Base-by-base conservation (phyloP, 2,329 filamentous ascomycete species). In the Aspergillus terreus region DNA sequence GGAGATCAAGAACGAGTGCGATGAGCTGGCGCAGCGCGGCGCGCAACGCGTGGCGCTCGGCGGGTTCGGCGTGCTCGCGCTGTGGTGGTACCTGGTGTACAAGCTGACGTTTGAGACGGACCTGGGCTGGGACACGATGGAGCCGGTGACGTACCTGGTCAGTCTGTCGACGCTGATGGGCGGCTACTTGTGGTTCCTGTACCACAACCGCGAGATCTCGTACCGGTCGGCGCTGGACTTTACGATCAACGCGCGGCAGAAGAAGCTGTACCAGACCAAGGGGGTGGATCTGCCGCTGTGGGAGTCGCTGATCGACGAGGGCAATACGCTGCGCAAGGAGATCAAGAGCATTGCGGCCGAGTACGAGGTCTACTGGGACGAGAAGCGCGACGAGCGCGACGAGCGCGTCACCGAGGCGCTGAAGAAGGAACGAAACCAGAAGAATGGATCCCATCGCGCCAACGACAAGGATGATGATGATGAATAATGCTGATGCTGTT, bases 141-240 rank as follows among this genome's bases (percentile, higher is more conserved):
- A 95, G 71, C 91, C 90, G 0, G 83, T 95, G 2, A 95, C 90
- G 32, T 96, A 96, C 65, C 82, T 96, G 14, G 90, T 88, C 2
- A 88, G 90, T n/a, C 77, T 96, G 57, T 83, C 85, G 0, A 91
- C 88, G 11, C 83, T 96, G 63, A 95, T 96, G 76, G 86, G 86
- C 6, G 92, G 90, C 59, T 96, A 96, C 64, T 77, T 95, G 49
- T 96, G 90, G 90, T 96, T 96, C 68, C 76, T 96, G 11, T 95
- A 92, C 72, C 89, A 96, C 75, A 95, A 92, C 72, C 83, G 88
- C 17, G 91, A 96, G 71, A 85, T 95, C 10, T 89, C 84, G 58
- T 96, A 96, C 76, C 86, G 88, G 59, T 86, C 86, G 2, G 90
- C 92, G 25, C 84, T 96, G 74, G 92, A 95, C 67, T 80, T 95